Conservation (phyloP, 2,329 filamentous ascomycete species). For the Penicillium sp. region DNA sequence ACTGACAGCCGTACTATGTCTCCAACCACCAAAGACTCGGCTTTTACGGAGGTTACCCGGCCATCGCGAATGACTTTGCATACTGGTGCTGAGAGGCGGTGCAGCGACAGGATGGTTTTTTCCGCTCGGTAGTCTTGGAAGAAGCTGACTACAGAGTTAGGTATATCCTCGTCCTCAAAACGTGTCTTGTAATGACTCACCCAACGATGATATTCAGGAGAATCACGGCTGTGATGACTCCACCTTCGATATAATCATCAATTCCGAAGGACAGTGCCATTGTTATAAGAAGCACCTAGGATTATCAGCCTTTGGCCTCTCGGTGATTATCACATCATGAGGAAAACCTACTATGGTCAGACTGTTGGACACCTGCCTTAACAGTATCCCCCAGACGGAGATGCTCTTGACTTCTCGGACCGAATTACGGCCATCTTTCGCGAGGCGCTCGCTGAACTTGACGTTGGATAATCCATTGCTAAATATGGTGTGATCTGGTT, state of each 20-base stretch:
- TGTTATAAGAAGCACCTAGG: slow-evolving; percentile 71
- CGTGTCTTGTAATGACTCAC: slow-evolving; percentile 19
- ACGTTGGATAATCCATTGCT: slow-evolving; percentile 63
- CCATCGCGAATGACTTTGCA: slow-evolving; percentile 61
- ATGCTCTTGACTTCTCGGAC: slow-evolving; percentile 71
- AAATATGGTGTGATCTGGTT: neutral
- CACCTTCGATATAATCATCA: slow-evolving; percentile 60
- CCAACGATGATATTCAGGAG: slow-evolving; percentile 60
- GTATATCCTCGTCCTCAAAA: neutral
- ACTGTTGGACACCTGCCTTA: slow-evolving; percentile 77
- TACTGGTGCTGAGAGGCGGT: slow-evolving; percentile 58
- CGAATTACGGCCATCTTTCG: slow-evolving; percentile 68
- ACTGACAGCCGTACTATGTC: slow-evolving; percentile 57
- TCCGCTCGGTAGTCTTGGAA: slow-evolving; percentile 63
- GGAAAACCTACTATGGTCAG: slow-evolving; percentile 61
- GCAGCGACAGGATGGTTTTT: slow-evolving; percentile 60
- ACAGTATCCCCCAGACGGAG: slow-evolving; percentile 73
- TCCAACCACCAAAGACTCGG: slow-evolving; percentile 61
- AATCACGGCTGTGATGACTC: slow-evolving; percentile 62
- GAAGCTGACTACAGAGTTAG: slow-evolving; percentile 40
- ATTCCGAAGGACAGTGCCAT: slow-evolving; percentile 65
- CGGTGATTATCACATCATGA: neutral
- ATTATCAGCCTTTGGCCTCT: neutral
- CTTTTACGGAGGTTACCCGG: slow-evolving; percentile 53
- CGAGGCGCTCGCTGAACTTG: slow-evolving; percentile 67